Evolutionary conservation across 1,284 basidiomycete species (phyloP).

Genomic region (Cutaneotrichosporon arboriforme): DNA sequence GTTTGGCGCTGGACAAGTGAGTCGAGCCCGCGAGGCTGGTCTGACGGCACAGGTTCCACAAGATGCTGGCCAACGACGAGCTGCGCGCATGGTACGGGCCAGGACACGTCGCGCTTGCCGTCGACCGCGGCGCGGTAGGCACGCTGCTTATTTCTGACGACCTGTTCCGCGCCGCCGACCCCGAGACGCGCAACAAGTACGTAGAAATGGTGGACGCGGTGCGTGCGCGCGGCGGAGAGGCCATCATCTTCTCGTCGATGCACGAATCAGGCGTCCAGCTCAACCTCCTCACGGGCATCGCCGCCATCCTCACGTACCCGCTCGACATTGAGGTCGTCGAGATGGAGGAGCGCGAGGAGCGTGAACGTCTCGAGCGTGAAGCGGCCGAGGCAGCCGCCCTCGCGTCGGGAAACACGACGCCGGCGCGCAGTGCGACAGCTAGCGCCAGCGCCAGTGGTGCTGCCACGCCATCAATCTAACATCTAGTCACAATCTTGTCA

Average conservation of each 20-base stretch:
- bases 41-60: constrained; percentile 74
- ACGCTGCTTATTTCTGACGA: constrained; percentile 93
- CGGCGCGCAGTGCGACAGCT: not conserved
- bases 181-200: constrained; percentile 70
- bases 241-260: constrained; percentile 96
- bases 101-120: constrained; percentile 83
- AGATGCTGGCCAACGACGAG: constrained; percentile 91
- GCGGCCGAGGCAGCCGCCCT: constrained; percentile 6
- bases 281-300: constrained; percentile 85
- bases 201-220: constrained; percentile 87
- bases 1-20: constrained; percentile 80
- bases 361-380: constrained; percentile 44
- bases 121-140: constrained; percentile 87
- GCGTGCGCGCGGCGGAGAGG: constrained; percentile 81
- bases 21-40: constrained; percentile 21
- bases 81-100: constrained; percentile 98
- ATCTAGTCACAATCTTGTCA: not conserved
- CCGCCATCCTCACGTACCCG: constrained; percentile 93
- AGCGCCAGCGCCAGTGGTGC: not conserved
- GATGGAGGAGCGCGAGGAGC: constrained; percentile 76
- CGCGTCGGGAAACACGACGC: constrained; percentile 2
- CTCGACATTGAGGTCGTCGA: constrained; percentile 92
- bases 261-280: constrained; percentile 97
- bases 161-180: constrained; percentile 79
- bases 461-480: not conserved